Conservation (phyloP, 192 early-diverging fungal species). For the Backusella sp. region DNA sequence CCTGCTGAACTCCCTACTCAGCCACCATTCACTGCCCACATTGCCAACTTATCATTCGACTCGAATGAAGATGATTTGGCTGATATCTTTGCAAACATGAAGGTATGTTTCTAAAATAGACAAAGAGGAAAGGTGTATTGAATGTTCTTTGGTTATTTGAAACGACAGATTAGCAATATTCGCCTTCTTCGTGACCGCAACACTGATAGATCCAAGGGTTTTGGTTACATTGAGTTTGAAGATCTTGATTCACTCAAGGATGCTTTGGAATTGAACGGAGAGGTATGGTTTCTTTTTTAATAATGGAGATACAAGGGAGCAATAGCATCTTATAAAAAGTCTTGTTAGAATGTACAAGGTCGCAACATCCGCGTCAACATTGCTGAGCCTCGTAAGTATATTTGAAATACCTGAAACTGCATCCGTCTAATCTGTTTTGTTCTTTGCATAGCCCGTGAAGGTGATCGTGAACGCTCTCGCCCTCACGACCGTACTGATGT, state of each 20-base stretch:
- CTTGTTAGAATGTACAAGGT: constrained; percentile 54
- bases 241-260: constrained; percentile 76
- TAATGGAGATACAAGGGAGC: background rate
- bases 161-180: constrained; percentile 65
- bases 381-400: constrained; percentile 78
- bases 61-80: constrained; percentile 73
- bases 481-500: constrained; percentile 59
- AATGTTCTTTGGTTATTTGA: background rate
- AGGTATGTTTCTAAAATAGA: constrained; percentile 41
- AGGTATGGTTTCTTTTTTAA: constrained; percentile 29
- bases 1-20: constrained; percentile 70
- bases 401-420: background rate
- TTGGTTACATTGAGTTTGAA: constrained; percentile 95
- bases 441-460: constrained; percentile 2
- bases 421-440: background rate
- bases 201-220: constrained; percentile 83
- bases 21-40: constrained; percentile 87
- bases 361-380: constrained; percentile 82
- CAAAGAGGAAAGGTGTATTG: background rate
- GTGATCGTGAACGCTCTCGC: constrained; percentile 30
- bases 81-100: constrained; percentile 68
- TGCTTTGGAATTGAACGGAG: constrained; percentile 69
- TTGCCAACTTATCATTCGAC: constrained; percentile 92
- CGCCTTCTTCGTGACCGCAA: constrained; percentile 82
- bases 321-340: constrained; percentile 5